Base-by-base conservation (phyloP, 139 green algal species). In the Micractinium sp. region DNA sequence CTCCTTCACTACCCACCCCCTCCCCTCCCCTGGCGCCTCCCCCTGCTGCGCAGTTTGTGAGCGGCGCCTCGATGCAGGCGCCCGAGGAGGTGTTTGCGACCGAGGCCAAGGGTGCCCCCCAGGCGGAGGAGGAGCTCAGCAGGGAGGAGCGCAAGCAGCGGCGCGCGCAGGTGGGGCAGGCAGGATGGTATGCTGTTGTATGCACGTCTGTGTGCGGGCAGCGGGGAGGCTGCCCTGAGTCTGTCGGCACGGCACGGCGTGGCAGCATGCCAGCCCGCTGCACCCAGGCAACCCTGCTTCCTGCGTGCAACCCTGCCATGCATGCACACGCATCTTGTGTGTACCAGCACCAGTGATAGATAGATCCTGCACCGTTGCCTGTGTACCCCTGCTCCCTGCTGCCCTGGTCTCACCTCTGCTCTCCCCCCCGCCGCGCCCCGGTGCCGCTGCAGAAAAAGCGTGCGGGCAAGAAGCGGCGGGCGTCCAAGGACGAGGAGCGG, bases 111-210 rank as follows among this genome's bases (percentile, higher is more conserved):
- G 83, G 76, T 2, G 88, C 93, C 14, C 88, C 60, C 66, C 90
- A 89, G 25, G 90, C 93, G 2, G 95, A 97, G 63, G 90, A 47
- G 33, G 96, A 98, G 92, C 89, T 97, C 36, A 93, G 84, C 25
- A 67, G 93, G 81, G 95, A 97, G 85, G 96, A 98, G 20, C 90
- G 95, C 35, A 95, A 93, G 85, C 86, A 91, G 29, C 91, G 91
- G 47, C 93, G 96, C 0, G 93, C 94, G n/a, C 83, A 87, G 83
- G 83, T 87, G 31, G 63, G 63, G 63, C 63, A 71, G 63, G 20
- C 63, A 19, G 15, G 3, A 56, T 56, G 47, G 47, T 56, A 9
- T 56, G 47, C 47, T 5, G 47, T 56, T 56, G n/a, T n/a, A n/a
- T n/a, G n/a, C n/a, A n/a, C n/a, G n/a, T n/a, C n/a, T n/a, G n/a